These are phyloP conservation scores for Vitis hybrid DNA, from an alignment of 177 flowering plant genomes.

Conservation along the genomic window DNA sequence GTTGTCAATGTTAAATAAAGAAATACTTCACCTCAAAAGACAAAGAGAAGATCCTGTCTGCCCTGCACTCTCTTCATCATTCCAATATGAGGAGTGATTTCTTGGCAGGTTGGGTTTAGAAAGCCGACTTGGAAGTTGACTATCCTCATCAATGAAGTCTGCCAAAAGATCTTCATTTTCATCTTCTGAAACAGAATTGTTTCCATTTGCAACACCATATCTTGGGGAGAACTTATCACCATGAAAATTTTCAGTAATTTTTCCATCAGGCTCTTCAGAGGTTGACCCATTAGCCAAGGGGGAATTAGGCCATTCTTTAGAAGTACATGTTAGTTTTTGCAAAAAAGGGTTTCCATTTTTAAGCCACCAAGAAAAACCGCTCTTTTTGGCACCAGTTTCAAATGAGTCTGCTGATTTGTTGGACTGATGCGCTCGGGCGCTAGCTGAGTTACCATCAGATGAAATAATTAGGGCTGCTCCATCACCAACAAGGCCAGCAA, in stretches of 20 bases:
- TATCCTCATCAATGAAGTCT: constrained; percentile 98
- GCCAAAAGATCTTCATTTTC: constrained; percentile 98
- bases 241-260: constrained; percentile 15
- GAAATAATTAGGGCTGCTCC: constrained; percentile 78
- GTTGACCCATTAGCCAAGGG: constrained; percentile 41
- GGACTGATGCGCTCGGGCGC: constrained; percentile 32
- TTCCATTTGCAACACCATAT: constrained; percentile 42
- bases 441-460: constrained; percentile 39
- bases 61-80: constrained; percentile 54
- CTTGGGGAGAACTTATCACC: constrained; percentile 36
- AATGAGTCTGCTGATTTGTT: constrained; percentile 34
- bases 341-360: constrained; percentile 73
- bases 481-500: constrained; percentile 95
- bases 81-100: constrained; percentile 46
- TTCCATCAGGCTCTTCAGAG: constrained; percentile 37
- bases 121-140: constrained; percentile 96
- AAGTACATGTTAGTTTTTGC: constrained; percentile 33
- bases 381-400: constrained; percentile 35
- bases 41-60: constrained; percentile 95
- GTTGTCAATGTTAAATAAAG: background rate
- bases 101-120: constrained; percentile 48
- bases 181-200: constrained; percentile 56
- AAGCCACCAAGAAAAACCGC: constrained; percentile 77
- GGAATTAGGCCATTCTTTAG: constrained; percentile 39
- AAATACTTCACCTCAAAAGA: constrained; percentile 65